These are phyloP conservation scores for Plasmodium gonderi DNA, from an alignment of 169 alveolate genomes.

Conservation along the genomic window DNA sequence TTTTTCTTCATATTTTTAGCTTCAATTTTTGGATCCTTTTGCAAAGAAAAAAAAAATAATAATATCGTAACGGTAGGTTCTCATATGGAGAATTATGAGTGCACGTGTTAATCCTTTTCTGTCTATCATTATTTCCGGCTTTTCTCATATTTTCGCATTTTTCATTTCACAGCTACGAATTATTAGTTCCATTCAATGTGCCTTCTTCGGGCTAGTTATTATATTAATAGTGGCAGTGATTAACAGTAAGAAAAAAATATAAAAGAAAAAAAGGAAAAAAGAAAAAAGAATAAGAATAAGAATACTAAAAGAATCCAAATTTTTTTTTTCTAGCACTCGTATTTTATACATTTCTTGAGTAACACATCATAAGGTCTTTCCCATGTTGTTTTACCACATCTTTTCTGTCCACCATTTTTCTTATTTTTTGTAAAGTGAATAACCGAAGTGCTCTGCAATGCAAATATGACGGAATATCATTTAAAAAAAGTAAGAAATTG, in stretches of 20 bases:
- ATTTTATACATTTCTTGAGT: background rate
- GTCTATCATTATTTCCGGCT: background rate
- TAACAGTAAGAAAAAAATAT: constrained; percentile 9
- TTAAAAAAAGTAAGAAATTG: constrained; percentile 38
- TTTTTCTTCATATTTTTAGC: background rate
- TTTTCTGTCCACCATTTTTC: background rate
- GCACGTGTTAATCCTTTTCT: background rate
- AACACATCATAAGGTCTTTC: background rate
- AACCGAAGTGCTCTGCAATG: constrained; percentile 7
- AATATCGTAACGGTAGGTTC: constrained; percentile 38
- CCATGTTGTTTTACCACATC: background rate
- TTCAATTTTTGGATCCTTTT: constrained; percentile 60
- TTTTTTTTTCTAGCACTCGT: background rate
- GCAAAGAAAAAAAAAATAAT: constrained; percentile 54
- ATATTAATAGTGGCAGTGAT: constrained; percentile 7
- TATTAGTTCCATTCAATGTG: constrained; percentile 67
- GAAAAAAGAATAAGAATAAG: too few species aligned
- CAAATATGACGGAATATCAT: constrained; percentile 47
- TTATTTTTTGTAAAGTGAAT: constrained; percentile 22
- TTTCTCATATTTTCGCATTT: background rate
- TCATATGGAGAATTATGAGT: background rate
- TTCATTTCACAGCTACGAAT: constrained; percentile 31
- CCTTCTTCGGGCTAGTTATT: constrained; percentile 46
- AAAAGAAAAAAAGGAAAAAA: background rate
- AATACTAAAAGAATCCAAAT: too few species aligned